Conservation (phyloP, 257 asterid species). For the Coffea eugenioides region DNA sequence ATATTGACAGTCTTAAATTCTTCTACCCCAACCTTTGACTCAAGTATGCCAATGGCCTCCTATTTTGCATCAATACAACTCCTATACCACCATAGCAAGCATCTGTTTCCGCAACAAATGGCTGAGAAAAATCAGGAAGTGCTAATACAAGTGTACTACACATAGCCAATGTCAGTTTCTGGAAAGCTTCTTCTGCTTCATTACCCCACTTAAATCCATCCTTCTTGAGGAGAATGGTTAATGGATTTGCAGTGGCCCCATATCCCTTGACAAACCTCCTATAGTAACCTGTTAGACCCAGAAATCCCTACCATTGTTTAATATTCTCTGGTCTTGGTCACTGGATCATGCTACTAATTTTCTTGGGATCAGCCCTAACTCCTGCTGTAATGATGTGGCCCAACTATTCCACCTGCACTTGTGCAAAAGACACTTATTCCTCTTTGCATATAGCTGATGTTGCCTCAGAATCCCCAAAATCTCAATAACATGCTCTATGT, state of each 20-base stretch:
- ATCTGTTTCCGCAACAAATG: no score
- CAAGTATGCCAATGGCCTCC: no score
- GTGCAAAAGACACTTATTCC: background rate
- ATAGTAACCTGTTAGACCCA: no score
- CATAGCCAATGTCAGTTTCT: background rate
- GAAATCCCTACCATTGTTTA: background rate
- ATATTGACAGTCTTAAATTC: no score
- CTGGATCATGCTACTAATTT: background rate
- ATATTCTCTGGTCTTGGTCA: background rate
- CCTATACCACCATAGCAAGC: no score
- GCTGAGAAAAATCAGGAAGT: background rate
- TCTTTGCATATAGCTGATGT: background rate
- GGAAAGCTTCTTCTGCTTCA: background rate
- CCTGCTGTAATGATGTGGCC: conserved; percentile 1
- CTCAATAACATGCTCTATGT: no score
- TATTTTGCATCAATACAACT: no score
- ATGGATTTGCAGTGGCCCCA: no score
- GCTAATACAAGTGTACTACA: background rate
- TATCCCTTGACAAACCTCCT: no score
- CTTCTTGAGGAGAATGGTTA: no score
- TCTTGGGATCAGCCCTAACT: background rate
- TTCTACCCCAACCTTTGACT: no score
- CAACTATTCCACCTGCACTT: background rate
- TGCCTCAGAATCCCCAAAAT: background rate
- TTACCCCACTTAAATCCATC: no score